Base-by-base conservation (phyloP, 2,329 filamentous ascomycete genomes). In the Epichloe scottii region DNA sequence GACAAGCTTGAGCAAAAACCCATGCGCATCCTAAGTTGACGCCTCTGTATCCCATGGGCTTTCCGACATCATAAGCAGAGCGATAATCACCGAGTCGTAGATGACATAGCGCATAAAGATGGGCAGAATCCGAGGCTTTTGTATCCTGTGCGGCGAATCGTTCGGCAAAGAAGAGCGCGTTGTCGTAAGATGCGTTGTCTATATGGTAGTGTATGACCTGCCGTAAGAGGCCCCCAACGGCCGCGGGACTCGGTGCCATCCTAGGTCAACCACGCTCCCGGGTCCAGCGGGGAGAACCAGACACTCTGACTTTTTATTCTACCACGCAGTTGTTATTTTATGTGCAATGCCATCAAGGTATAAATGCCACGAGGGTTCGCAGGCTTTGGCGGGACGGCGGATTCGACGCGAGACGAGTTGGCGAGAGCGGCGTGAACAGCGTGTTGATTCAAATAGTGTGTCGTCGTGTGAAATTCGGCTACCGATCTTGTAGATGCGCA, bases 81-180 rank as follows among this genome's bases (percentile, higher is more conserved):
- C 88, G 88, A 62, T 83, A 78, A 63, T 95, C 86, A 34, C 89
- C 87, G 44, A 89, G 78, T 48, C 87, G 85, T 48, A 93, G 78
- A 67, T 96, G 84, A 63, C 89, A 94, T 44, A 95, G 79, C 14
- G 90, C 82, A 46, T 95, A 74, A 12, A 98, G 79, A 64, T 95
- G 90, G 44, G 82, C 76, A 33, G 88, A 84, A 68, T 98, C 93
- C 53, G 79, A 76, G 19, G 84, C 87, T 60, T 86, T 82, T 23
- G 85, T 81, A 60, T 97, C 91, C 60, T 91, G 87, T 48, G 89
- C 90, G 55, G 82, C 78, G 19, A 96, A 79, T 57, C 93, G 82
- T 62, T 91, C 88, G 54, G 93, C 87, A 55, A 95, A 88, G 71
- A 98, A 98, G 41, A 95, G 82, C 51, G 93, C 93, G 64, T 95